Percentiles rank a stretch among this genome's conserved stretches.
Conservation (phyloP, 106 monocot genomes). For the Iris macrosiphon region DNA sequence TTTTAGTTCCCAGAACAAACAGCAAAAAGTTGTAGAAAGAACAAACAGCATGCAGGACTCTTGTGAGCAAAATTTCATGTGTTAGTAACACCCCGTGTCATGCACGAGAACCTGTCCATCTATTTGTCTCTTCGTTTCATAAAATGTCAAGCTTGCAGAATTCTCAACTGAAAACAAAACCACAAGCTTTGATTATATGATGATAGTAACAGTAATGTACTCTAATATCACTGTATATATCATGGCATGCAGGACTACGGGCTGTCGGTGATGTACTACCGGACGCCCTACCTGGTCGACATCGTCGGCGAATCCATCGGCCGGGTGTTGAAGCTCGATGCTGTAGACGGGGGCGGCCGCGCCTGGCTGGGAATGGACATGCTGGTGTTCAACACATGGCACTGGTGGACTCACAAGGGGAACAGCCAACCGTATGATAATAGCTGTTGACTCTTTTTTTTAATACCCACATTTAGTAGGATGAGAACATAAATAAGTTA, state of each 20-base stretch:
- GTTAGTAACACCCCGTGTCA: too few relatives aligned
- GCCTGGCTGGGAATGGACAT: slow-evolving; percentile 40
- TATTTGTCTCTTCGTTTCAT: too few relatives aligned
- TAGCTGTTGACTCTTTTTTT: background rate
- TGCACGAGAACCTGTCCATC: too few relatives aligned
- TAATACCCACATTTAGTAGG: too few relatives aligned
- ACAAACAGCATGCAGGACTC: too few relatives aligned
- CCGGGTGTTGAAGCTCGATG: slow-evolving; percentile 47
- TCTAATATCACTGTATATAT: background rate
- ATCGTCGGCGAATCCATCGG: slow-evolving; percentile 31
- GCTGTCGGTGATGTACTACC: slow-evolving; percentile 49
- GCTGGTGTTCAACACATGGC: slow-evolving; percentile 67
- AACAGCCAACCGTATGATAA: slow-evolving; percentile 46
- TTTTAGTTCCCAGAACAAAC: too few relatives aligned
- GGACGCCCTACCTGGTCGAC: slow-evolving; percentile 48
- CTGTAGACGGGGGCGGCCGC: slow-evolving; percentile 24
- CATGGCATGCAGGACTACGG: slow-evolving; percentile 36
- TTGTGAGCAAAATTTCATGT: too few relatives aligned
- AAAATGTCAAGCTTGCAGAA: too few relatives aligned
- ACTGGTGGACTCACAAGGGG: slow-evolving; percentile 75
- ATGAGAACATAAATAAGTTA: too few relatives aligned
- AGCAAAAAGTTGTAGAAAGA: too few relatives aligned
- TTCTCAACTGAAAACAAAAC: too few relatives aligned
- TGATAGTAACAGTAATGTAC: background rate
- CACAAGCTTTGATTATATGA: too few relatives aligned